These are phyloP conservation scores for Solanum pinnatisectum DNA, from an alignment of 257 asterid genomes.

Conservation along the genomic window DNA sequence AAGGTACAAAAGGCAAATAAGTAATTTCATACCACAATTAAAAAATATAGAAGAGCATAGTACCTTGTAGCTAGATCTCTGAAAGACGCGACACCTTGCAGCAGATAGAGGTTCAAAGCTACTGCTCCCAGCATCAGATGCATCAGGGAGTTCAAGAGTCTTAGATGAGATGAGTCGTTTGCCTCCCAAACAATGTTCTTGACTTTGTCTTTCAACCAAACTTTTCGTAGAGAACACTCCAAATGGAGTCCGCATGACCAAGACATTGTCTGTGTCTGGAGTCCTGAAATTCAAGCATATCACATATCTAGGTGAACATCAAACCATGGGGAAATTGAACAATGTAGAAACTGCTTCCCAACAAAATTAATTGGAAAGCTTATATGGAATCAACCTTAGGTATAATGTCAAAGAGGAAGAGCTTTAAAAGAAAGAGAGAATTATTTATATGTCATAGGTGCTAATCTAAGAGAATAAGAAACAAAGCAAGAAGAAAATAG, in stretches of 20 bases:
- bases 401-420: background rate
- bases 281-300: conserved; percentile 34
- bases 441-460: background rate
- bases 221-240: conserved; percentile 54
- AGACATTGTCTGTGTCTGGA: conserved; percentile 69
- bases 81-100: conserved; percentile 73
- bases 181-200: conserved; percentile 49
- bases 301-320: background rate
- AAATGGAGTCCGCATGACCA: conserved; percentile 64
- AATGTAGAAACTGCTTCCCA: background rate
- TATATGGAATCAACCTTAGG: background rate
- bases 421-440: background rate
- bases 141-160: conserved; percentile 36
- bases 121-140: conserved; percentile 31
- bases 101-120: conserved; percentile 59
- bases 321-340: background rate
- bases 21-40: background rate
- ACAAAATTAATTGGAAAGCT: background rate
- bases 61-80: conserved; percentile 48
- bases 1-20: background rate
- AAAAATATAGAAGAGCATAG: background rate
- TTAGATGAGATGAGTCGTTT: conserved; percentile 54
- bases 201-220: conserved; percentile 46
- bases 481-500: background rate
- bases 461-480: background rate